Base-by-base conservation (phyloP, 2,329 filamentous ascomycete genomes). In the Apiospora pterosperma region DNA sequence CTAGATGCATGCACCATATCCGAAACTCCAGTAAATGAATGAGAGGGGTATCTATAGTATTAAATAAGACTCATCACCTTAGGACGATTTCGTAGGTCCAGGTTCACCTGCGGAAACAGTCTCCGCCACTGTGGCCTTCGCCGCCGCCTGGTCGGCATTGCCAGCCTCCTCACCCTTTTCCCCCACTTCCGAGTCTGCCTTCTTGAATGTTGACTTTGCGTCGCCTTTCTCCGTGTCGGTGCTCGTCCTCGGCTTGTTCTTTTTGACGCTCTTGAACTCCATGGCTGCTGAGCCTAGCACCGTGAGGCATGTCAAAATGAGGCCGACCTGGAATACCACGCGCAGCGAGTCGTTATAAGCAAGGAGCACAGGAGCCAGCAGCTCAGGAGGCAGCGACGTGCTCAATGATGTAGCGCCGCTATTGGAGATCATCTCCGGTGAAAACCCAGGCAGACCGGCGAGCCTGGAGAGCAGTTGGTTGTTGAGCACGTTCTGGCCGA, bases 281-380 rank as follows among this genome's bases (percentile, higher is more conserved):
- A 91, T 83, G 7, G 79, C 76, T 0, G 81, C 69, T 0, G 83
- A 80, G 0, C 86, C 88, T 8, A 89, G 41, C 16, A 90, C 79
- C 5, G 81, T 83, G 10, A 89, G 64, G 8, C 79, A 79, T 0
- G 82, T 80, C 71, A 88, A 77, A 2, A 84, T 82, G 8, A 89
- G 77, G 1, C 81, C 83, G 10, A 91, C 85, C 66, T 86, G 84
- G 72, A 90, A 92, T 0, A 84, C 83, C 65, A 82, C 76, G 2
- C 82, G 81, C 41, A 92, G 75, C 0, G 88, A 81, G 28, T 79
- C 73, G 71, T 91, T 92, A 77, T 92, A 92, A 0, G 82, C 87
- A 0, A 63, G 21, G 41, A 80, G 66, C 14, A 71, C 72, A 1
- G 62, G 44, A 5, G 64, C 70, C 25, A 73, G 71, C 16, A 76